Conservation (phyloP, 2,329 filamentous ascomycete species). For the Teratosphaeria gauchensis region DNA sequence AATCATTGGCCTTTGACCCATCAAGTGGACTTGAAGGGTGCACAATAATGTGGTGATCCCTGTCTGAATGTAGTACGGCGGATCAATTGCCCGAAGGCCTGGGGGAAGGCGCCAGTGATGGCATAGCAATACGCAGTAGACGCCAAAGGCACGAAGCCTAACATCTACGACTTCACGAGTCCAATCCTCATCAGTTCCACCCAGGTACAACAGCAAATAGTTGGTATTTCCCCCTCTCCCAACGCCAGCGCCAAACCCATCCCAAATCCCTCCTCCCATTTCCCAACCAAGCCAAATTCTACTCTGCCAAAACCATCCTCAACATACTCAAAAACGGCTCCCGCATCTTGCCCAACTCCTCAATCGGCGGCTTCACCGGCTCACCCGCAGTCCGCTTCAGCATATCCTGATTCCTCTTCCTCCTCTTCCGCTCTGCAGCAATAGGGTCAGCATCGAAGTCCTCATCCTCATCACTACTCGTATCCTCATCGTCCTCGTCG, state of each 20-base stretch:
- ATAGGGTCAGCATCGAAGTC: slow-evolving; percentile 74
- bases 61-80: no score
- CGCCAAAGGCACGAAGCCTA: no score
- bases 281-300: neutral
- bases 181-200: no score
- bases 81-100: no score
- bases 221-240: neutral
- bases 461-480: slow-evolving; percentile 54
- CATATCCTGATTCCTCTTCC: slow-evolving; percentile 68
- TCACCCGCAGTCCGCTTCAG: slow-evolving; percentile 39
- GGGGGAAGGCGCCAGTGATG: no score
- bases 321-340: slow-evolving; percentile 27
- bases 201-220: no score
- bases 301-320: slow-evolving; percentile 25
- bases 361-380: slow-evolving; percentile 27
- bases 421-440: slow-evolving; percentile 68
- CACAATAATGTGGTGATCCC: no score
- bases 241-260: neutral
- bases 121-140: no score
- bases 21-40: no score
- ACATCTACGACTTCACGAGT: no score
- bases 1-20: no score
- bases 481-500: slow-evolving; percentile 48
- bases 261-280: neutral
- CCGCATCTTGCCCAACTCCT: slow-evolving; percentile 26